These are phyloP conservation scores for Coemansia sp. DNA, from an alignment of 192 early-diverging fungal genomes.

Conservation along the genomic window DNA sequence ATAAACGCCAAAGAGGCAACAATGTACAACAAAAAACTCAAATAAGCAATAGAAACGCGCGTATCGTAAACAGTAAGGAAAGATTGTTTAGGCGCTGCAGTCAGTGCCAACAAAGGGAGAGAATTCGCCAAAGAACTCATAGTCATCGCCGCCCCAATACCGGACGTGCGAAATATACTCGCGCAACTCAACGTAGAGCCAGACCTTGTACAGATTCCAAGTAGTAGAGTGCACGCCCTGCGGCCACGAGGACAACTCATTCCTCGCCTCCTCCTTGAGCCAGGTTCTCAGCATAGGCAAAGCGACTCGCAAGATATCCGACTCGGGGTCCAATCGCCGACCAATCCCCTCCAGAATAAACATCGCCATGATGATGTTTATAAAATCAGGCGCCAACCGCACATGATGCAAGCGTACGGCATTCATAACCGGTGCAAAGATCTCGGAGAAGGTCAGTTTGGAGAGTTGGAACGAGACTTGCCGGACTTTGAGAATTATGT, in stretches of 20 bases:
- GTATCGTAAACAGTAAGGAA: not conserved
- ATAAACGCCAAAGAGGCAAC: not conserved
- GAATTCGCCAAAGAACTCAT: conserved; percentile 49
- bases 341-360: conserved; percentile 96
- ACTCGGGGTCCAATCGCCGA: conserved; percentile 81
- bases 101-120: conserved; percentile 49
- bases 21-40: not conserved
- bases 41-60: not conserved
- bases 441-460: conserved; percentile 77
- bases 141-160: conserved; percentile 51
- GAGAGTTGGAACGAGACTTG: conserved; percentile 73
- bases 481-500: conserved; percentile 72
- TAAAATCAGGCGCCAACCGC: conserved; percentile 92
- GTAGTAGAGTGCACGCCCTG: conserved; percentile 10
- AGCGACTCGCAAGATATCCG: conserved; percentile 86
- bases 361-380: conserved; percentile 89
- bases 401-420: conserved; percentile 94
- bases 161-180: conserved; percentile 43
- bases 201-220: conserved; percentile 46
- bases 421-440: conserved; percentile 77
- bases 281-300: conserved; percentile 70
- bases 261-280: conserved; percentile 40
- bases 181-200: conserved; percentile 52
- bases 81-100: conserved; percentile 10
- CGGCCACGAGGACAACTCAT: conserved; percentile 23